These are phyloP conservation scores for Puccinia novopanici DNA, from an alignment of 1,284 basidiomycete genomes.

Conservation along the genomic window DNA sequence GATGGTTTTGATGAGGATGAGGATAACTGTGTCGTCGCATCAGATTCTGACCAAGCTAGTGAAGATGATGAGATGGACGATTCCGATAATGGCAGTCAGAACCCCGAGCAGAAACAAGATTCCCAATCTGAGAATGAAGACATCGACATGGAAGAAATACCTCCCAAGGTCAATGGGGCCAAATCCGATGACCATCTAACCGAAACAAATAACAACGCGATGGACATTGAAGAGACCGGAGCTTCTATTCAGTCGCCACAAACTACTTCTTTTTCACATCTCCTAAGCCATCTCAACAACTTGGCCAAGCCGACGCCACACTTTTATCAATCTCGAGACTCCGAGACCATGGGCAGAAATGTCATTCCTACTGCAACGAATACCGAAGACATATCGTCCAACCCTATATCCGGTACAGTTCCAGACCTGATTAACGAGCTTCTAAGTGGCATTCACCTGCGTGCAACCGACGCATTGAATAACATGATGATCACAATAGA, in stretches of 20 bases:
- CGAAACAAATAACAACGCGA: constrained; percentile 1
- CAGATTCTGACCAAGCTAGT: background rate
- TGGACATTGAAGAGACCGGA: constrained; percentile 17
- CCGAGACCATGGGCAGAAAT: background rate
- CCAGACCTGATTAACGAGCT: constrained; percentile 31
- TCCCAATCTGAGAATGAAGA: constrained; percentile 19
- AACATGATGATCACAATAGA: constrained; percentile 42
- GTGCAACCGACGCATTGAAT: constrained; percentile 34
- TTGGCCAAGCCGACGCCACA: constrained; percentile 30
- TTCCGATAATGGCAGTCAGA: background rate
- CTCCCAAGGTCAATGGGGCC: background rate
- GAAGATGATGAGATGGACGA: background rate
- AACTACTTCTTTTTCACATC: constrained; percentile 11
- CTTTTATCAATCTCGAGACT: constrained; percentile 26
- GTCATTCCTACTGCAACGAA: constrained; percentile 28
- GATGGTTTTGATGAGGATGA: constrained; percentile 39
- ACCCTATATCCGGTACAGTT: background rate
- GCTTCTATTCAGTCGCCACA: background rate
- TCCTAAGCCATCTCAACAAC: background rate
- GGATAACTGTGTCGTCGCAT: background rate
- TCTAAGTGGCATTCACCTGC: constrained; percentile 33
- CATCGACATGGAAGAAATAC: constrained; percentile 36
- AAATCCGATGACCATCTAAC: constrained; percentile 16
- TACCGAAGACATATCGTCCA: background rate
- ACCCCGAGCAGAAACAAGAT: background rate